Base-by-base conservation (phyloP, 768 basidiomycete species). In the Crucibulum laeve region DNA sequence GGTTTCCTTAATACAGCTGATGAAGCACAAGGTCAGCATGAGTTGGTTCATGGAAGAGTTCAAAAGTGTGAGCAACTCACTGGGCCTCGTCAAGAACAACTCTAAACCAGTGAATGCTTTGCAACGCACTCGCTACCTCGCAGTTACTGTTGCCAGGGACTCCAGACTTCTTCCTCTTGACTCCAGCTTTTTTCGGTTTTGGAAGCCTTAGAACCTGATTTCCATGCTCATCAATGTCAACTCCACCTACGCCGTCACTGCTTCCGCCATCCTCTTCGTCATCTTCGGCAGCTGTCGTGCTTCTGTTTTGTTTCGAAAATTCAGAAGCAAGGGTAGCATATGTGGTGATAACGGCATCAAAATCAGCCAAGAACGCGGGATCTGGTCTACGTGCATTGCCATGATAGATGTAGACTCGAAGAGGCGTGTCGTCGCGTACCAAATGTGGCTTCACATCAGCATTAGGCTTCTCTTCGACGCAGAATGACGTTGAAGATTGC, bases 281-380 rank as follows among this genome's bases (percentile, higher is more conserved):
- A 1, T 71, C 82, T 23, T 80, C 84, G 3, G 68, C 68, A 39
- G 63, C 67, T 23, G 75, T 71, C 5, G 79, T 63, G 46, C 82
- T 87, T 55, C 80, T 74, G 44, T 67, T 80, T 63, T 97, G 94
- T 60, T 88, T 95, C 13, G 92, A 94, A 59, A 77, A 98, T 60
- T 99, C 96, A 10, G 89, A 87, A 1, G 94, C 95, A 28, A 99
- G 73, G 0, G 96, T 98, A 22, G 92, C 87, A 63, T 92, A 99
- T 2, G 93, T 97, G 4, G 96, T 99, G 61, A 99, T 91, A 45
- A 99, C 94, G 17, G 91, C 87, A 64, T 99, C 96, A 61, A 97
- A 95, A 60, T 94, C 84, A 15, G 91, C 87, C 35, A 99, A 71
- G 59, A 87, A 92, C 13, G 76, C 63, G n/a, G 92, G 80, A 58